A percentile compares a stretch with the other conserved stretches of the same genome.
phyloP scores from a whole-genome alignment of 148 eudicot species.

The Simmondsia chinensis region DNA sequence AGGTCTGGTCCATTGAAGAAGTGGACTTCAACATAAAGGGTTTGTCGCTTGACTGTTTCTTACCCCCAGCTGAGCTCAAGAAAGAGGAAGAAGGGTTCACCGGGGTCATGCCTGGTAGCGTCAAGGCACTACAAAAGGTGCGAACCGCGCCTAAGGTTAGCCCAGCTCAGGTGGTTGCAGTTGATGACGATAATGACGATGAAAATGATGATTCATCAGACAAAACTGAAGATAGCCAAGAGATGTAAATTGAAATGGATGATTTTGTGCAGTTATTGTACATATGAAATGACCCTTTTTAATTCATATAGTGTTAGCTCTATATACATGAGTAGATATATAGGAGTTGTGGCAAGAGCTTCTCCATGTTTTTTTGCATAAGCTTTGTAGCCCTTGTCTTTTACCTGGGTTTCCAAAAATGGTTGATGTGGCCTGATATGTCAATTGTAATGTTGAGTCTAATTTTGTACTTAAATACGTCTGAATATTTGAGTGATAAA shows the following conservation, averaged over 20 bases:
- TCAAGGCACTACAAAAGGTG: constrained; percentile 3
- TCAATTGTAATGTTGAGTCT: too few relatives aligned
- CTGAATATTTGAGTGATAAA: too few relatives aligned
- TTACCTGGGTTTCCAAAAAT: too few relatives aligned
- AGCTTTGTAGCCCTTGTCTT: too few relatives aligned
- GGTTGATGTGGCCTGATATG: too few relatives aligned
- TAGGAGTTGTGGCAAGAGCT: too few relatives aligned
- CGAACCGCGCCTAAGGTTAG: constrained; percentile 17
- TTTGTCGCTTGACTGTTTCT: constrained; percentile 57
- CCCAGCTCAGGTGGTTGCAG: constrained; percentile 42
- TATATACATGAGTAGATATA: too few relatives aligned
- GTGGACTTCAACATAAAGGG: constrained; percentile 85
- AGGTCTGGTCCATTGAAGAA: constrained; percentile 79
- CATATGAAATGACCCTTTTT: constrained; percentile 6
- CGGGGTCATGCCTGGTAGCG: constrained; percentile 11
- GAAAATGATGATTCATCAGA: constrained; percentile 23
- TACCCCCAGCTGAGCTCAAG: constrained; percentile 76
- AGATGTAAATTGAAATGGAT: constrained; percentile 3
- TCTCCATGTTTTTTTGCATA: too few relatives aligned
- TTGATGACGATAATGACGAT: constrained; percentile 22
- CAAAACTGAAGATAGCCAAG: constrained; percentile 11
- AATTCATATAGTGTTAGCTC: neutral
- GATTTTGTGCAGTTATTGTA: constrained; percentile 17
- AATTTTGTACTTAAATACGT: too few relatives aligned
- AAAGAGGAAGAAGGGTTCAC: constrained; percentile 45